Evolutionary conservation across 1,284 basidiomycete genomes (phyloP).

Genomic region (Cryptococcus amylolentus): DNA sequence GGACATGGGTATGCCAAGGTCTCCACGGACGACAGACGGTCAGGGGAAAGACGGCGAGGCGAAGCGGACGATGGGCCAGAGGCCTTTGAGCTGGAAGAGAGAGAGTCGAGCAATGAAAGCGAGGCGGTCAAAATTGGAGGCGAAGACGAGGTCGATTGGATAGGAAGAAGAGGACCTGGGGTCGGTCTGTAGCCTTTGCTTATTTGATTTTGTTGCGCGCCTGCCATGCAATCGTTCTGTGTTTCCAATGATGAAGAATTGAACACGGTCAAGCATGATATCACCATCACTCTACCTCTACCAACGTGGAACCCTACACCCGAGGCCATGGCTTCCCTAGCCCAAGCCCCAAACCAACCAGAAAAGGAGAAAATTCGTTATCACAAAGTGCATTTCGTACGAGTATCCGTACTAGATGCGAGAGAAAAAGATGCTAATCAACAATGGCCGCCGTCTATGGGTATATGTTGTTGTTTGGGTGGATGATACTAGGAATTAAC

Average conservation of each 20-base stretch:
- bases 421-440: neutral
- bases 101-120: constrained; percentile 21
- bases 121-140: constrained; percentile 36
- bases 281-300: neutral
- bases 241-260: neutral
- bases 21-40: constrained; percentile 2
- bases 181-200: neutral
- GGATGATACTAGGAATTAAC: neutral
- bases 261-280: neutral
- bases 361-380: neutral
- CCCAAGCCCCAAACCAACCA: neutral
- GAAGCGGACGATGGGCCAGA: constrained; percentile 32
- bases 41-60: too few species aligned
- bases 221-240: neutral
- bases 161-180: constrained; percentile 6
- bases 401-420: neutral
- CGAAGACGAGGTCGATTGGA: constrained; percentile 36
- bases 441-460: neutral
- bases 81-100: constrained; percentile 41
- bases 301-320: neutral
- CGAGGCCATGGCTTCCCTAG: neutral
- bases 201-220: neutral
- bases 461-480: neutral
- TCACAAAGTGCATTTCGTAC: neutral
- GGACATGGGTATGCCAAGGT: constrained; percentile 37